These are phyloP conservation scores for Calocybe cyanea DNA, from an alignment of 768 basidiomycete genomes.

Conservation along the genomic window DNA sequence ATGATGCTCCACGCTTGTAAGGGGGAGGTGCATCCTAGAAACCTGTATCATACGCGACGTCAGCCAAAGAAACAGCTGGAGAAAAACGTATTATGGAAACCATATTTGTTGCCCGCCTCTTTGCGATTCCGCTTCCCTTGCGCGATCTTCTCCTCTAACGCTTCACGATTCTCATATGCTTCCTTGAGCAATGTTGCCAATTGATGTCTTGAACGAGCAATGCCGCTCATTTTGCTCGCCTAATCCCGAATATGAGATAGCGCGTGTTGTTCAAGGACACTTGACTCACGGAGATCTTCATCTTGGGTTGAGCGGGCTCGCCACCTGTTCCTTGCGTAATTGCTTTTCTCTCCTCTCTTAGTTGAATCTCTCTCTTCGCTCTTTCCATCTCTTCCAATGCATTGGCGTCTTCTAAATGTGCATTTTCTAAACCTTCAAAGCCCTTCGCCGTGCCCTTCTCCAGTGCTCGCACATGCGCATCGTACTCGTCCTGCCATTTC, in stretches of 20 bases:
- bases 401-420: constrained; percentile 57
- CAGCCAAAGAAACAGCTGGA: too few species aligned
- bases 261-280: neutral
- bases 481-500: constrained; percentile 72
- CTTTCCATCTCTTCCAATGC: constrained; percentile 74
- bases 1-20: too few species aligned
- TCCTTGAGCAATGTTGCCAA: constrained; percentile 76
- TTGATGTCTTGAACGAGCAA: constrained; percentile 74
- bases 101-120: constrained; percentile 91
- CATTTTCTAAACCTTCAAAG: constrained; percentile 60
- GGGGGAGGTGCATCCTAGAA: too few species aligned
- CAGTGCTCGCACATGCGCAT: constrained; percentile 65
- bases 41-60: too few species aligned
- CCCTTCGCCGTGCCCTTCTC: constrained; percentile 67
- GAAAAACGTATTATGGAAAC: too few species aligned
- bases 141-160: constrained; percentile 79
- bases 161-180: constrained; percentile 80
- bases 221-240: constrained; percentile 67
- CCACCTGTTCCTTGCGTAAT: constrained; percentile 58
- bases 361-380: constrained; percentile 70
- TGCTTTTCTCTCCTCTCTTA: constrained; percentile 73
- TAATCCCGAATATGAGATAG: constrained; percentile 21
- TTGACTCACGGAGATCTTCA: constrained; percentile 74
- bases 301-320: constrained; percentile 64
- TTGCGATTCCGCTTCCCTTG: constrained; percentile 81